These are phyloP conservation scores for Sanguinoderma infundibulare DNA, from an alignment of 1,284 basidiomycete genomes.

Conservation along the genomic window DNA sequence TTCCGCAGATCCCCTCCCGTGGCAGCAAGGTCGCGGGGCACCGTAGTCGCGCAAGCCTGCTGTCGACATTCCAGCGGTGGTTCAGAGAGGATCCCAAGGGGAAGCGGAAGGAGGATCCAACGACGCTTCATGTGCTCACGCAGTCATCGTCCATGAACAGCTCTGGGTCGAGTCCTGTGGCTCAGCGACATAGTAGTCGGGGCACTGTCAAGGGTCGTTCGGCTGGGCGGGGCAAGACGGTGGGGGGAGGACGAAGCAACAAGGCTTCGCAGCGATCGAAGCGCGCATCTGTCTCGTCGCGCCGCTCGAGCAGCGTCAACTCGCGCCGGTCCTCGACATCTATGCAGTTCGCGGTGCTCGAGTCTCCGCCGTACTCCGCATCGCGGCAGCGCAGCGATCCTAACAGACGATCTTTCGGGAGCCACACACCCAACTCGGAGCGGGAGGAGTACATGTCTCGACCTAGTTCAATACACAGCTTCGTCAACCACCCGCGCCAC, in stretches of 20 bases:
- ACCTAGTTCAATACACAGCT: constrained; percentile 75
- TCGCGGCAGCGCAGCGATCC: constrained; percentile 49
- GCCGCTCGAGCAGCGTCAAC: constrained; percentile 82
- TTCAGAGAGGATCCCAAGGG: constrained; percentile 82
- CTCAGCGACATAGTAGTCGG: constrained; percentile 30
- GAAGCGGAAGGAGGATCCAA: constrained; percentile 47
- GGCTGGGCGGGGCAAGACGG: constrained; percentile 42
- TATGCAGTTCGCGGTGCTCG: constrained; percentile 59
- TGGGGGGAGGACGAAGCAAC: constrained; percentile 24
- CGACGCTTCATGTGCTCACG: constrained; percentile 21
- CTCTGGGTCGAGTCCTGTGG: constrained; percentile 29
- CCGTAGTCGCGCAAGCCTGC: constrained; percentile 69
- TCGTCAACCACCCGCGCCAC: constrained; percentile 60
- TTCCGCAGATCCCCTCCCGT: constrained; percentile 51
- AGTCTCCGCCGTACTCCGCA: constrained; percentile 49
- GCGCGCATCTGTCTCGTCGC: constrained; percentile 69
- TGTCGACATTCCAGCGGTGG: constrained; percentile 78
- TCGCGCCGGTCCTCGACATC: constrained; percentile 77
- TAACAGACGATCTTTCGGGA: constrained; percentile 67
- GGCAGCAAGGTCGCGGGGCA: constrained; percentile 41
- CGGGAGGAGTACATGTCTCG: constrained; percentile 73
- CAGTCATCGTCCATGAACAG: constrained; percentile 23
- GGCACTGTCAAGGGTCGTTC: constrained; percentile 53
- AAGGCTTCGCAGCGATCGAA: constrained; percentile 51
- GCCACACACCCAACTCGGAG: constrained; percentile 80